Evolutionary conservation across 805 yeast species (phyloP), one percentile per base, ranked within the genome.

Genomic region (Naumovozyma castellii): DNA sequence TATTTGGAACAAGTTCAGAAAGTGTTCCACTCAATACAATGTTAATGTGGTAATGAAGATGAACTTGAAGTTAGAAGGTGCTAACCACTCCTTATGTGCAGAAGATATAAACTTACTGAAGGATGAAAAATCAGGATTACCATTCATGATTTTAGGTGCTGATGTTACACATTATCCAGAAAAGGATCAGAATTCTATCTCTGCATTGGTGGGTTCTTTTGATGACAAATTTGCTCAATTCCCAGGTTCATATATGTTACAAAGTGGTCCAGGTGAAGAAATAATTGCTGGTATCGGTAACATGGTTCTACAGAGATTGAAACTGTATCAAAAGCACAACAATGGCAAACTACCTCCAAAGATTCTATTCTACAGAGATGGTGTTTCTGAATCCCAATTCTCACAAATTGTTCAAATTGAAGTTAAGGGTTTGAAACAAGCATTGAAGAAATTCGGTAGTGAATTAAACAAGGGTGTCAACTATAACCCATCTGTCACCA

Each of bases 121-220:
- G 16, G 55, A 51, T 31, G 31, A 44, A 13, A 41, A 38, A 10
- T 40, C 49, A 16, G 45, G 44, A 2, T 38, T 51, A 32, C 53
- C 55, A 30, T 44, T 37, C 32, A 40, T 51, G 40, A 36, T 51
- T n/a, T 31, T 51, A 25, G 53, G 53, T 36, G 53, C 53, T 3
- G 55, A 51, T 46, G 53, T 51, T 15, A 51, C 53, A 1, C 53
- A 51, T 46, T 51, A 51, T 32, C 55, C 55, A 35, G 51, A 47
- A 35, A 37, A 44, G 39, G 46, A 51, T 39, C 51, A 51, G 37
- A 49, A 43, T 12, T 51, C 55, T 17, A 48, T 49, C 37, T 44
- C 52, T 5, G 43, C 49, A 12, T 35, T 49, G 27, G 53, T 51
- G 20, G 52, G 48, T 31, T 51, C 53, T 3, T 40, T 36, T 27